Evolutionary conservation across 257 asterid genomes (phyloP).

Genomic region (Lycium barbarum): DNA sequence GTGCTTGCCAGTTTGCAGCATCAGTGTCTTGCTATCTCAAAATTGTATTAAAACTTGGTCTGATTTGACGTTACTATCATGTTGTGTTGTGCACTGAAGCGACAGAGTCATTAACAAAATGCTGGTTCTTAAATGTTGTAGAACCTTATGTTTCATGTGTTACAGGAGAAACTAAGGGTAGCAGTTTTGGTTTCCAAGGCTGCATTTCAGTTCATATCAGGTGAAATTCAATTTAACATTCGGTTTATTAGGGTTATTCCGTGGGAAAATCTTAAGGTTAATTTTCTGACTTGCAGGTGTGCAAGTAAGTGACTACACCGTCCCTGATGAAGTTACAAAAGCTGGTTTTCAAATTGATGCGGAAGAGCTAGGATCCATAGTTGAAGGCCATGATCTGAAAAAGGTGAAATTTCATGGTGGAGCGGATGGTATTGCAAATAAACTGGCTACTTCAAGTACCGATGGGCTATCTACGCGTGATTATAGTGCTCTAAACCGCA

Average conservation of each 20-base stretch:
- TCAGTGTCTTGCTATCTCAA: neutral
- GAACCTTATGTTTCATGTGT: neutral
- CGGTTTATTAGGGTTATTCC: slow-evolving; percentile 6
- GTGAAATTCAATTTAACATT: slow-evolving; percentile 41
- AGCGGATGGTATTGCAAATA: slow-evolving; percentile 55
- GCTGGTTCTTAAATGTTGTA: slow-evolving; percentile 19
- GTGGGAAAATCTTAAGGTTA: neutral
- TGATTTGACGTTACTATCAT: neutral
- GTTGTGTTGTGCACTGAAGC: neutral
- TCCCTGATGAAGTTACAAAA: slow-evolving; percentile 69
- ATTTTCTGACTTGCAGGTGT: slow-evolving; percentile 52
- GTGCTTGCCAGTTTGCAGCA: neutral
- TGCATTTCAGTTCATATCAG: slow-evolving; percentile 77
- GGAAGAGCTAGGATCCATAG: slow-evolving; percentile 78
- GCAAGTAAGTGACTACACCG: slow-evolving; percentile 58
- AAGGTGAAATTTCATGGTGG: slow-evolving; percentile 78
- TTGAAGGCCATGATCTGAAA: slow-evolving; percentile 73
- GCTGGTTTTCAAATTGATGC: slow-evolving; percentile 81
- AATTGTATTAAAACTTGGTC: neutral
- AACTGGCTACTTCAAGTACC: slow-evolving; percentile 61
- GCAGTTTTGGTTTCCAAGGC: slow-evolving; percentile 93
- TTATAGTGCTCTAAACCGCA: slow-evolving; percentile 47
- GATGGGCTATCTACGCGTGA: slow-evolving; percentile 59
- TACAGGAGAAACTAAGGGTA: slow-evolving; percentile 80
- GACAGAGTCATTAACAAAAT: neutral